Evolutionary conservation across 1,139 yeast species (phyloP).

Genomic region (Eremothecium sinecaudum): DNA sequence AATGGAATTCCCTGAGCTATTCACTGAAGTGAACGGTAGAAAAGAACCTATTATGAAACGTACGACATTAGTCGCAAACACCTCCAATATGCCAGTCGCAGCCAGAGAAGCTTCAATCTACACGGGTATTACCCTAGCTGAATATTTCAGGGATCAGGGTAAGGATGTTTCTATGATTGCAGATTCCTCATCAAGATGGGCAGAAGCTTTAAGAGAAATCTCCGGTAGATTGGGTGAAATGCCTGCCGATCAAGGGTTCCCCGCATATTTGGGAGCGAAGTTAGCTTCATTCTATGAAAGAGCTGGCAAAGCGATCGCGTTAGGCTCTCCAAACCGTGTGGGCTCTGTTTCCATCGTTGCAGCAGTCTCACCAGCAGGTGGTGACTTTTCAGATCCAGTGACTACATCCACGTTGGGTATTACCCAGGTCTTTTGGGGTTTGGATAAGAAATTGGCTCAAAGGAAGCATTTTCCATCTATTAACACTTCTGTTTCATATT

Average conservation of each 20-base stretch:
- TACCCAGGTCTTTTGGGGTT: constrained; percentile 99
- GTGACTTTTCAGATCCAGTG: constrained; percentile 99
- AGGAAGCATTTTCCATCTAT: constrained; percentile 99
- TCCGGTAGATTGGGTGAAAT: constrained; percentile 99
- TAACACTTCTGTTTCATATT: constrained; percentile 90
- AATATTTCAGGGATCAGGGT: constrained; percentile 99
- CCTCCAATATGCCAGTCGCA: constrained; percentile 99
- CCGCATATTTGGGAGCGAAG: constrained; percentile 98
- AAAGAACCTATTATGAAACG: constrained; percentile 99
- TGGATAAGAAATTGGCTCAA: constrained; percentile 97
- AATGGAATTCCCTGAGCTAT: constrained; percentile 98
- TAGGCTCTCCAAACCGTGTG: constrained; percentile 91
- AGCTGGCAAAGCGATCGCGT: constrained; percentile 93
- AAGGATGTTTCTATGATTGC: constrained; percentile 99
- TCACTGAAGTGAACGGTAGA: constrained; percentile 80
- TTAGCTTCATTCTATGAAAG: constrained; percentile 98
- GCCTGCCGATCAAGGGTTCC: constrained; percentile 99
- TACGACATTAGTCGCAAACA: constrained; percentile 95
- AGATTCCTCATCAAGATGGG: constrained; percentile 99
- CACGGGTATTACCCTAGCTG: constrained; percentile 97
- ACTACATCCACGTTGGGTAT: constrained; percentile 97
- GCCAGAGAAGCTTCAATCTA: constrained; percentile 99
- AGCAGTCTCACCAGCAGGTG: constrained; percentile 99
- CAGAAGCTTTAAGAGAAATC: constrained; percentile 98
- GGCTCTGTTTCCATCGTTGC: constrained; percentile 99